Percentiles rank a stretch among this genome's conserved stretches.
phyloP scores from a whole-genome alignment of 352 stramenopile species.

The Achlya hypogyna region DNA sequence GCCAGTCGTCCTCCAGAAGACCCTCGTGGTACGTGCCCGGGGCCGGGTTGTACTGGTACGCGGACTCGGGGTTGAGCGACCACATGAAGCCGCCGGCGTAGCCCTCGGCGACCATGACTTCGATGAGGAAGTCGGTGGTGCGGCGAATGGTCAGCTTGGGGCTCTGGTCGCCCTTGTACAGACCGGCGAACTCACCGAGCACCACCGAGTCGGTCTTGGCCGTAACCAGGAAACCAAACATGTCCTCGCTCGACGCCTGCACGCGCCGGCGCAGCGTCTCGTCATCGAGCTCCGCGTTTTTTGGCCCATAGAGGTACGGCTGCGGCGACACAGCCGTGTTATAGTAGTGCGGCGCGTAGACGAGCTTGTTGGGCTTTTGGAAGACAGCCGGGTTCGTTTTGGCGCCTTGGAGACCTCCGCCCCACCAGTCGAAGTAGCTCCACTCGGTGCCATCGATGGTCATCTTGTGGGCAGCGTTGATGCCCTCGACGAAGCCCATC shows the following conservation, averaged over 20 bases:
- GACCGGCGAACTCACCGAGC: constrained; percentile 55
- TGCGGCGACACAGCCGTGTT: constrained; percentile 57
- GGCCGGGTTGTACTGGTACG: constrained; percentile 52
- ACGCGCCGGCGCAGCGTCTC: constrained; percentile 31
- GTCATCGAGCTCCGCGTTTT: constrained; percentile 44
- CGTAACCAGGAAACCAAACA: constrained; percentile 53
- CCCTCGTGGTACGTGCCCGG: constrained; percentile 54
- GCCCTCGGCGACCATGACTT: constrained; percentile 38
- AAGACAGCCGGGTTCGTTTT: constrained; percentile 34
- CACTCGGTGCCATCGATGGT: constrained; percentile 26
- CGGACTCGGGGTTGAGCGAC: constrained; percentile 61
- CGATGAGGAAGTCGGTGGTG: constrained; percentile 47
- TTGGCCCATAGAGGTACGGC: constrained; percentile 48
- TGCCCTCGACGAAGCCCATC: constrained; percentile 61
- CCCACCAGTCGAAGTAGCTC: constrained; percentile 63
- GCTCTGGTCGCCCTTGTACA: constrained; percentile 46
- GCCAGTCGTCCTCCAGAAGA: constrained; percentile 55
- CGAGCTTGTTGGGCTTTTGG: constrained; percentile 41
- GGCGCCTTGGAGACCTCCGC: constrained; percentile 39
- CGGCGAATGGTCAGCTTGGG: constrained; percentile 52
- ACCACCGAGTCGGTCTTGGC: constrained; percentile 40
- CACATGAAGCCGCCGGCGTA: constrained; percentile 60
- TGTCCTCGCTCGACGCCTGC: constrained; percentile 43
- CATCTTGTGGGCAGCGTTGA: constrained; percentile 40
- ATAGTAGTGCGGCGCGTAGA: constrained; percentile 72